phyloP scores from a whole-genome alignment of 495 filamentous ascomycete genomes.

The Aspergillus haitiensis region DNA sequence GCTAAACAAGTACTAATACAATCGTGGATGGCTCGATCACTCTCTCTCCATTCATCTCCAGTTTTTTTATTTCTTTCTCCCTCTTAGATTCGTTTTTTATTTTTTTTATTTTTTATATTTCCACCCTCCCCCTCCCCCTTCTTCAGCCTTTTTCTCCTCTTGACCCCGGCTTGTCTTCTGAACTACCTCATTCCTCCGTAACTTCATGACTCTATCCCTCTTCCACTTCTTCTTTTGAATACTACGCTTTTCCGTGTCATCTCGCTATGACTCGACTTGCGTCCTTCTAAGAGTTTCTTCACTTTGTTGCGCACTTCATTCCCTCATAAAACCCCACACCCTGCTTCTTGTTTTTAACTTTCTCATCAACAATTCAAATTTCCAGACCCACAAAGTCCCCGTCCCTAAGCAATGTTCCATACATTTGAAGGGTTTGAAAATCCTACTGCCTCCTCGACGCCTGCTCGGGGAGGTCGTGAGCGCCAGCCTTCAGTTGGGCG shows the following conservation, averaged over 20 bases:
- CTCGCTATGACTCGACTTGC: constrained; percentile 1
- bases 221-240: neutral
- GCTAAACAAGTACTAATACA: constrained; percentile 2
- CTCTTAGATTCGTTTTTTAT: neutral
- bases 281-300: neutral
- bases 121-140: constrained; percentile 1
- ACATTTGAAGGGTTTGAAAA: constrained; percentile 47
- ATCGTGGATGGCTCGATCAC: constrained; percentile 4
- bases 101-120: neutral
- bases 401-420: constrained; percentile 39
- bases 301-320: neutral
- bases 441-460: constrained; percentile 28
- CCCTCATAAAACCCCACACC: neutral
- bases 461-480: constrained; percentile 33
- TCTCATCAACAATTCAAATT: neutral
- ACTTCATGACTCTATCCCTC: neutral
- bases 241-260: neutral
- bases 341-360: neutral
- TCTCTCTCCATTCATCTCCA: neutral
- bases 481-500: constrained; percentile 41
- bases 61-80: neutral
- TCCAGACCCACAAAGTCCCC: neutral
- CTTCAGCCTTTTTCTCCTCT: constrained; percentile 12
- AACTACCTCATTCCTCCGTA: neutral
- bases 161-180: constrained; percentile 1